Base-by-base conservation (phyloP, 2,329 filamentous ascomycete species). In the Cladosporium sp. region DNA sequence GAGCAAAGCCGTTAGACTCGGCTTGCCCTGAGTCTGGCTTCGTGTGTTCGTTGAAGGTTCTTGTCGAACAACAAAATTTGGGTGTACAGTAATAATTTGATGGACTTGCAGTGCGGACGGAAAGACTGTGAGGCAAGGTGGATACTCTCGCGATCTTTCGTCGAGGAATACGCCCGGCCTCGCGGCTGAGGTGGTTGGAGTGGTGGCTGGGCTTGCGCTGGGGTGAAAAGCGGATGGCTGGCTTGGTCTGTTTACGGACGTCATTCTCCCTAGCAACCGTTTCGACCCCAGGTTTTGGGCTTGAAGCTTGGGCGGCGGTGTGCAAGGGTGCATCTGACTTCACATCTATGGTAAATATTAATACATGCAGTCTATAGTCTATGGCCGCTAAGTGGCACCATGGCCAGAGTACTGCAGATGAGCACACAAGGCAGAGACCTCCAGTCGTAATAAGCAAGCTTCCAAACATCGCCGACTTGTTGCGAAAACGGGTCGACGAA, bases 121-220 rank as follows among this genome's bases (percentile, higher is more conserved):
- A 55, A n/a, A 42, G 51, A 43, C 8, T 30, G 51, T 55, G 38
- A 55, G 20, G 37, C 28, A 6, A n/a, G 22, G 49, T 51, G 49
- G 49, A 28, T 51, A 51, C 49, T 51, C 19, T 28, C 49, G 30
- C n/a, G 20, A n/a, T 51, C 19, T 39, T 19, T 8, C 22, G 30
- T 51, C 12, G 17, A 51, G 30, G 34, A 51, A 51, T 51, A 30
- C 19, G 49, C 11, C 30, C 20, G 49, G 49, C 49, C 49, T 51
- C 19, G 19, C 30, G 36, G 17, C 49, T 51, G 49, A 50, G 49
- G 49, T 39, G 49, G 49, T 39, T 51, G 49, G 49, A 51, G 49
- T 39, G 49, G 45, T 50, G 47, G 47, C 47, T 50, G 47, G 47
- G 47, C 47, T 50, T 36, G 30, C 45, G 49, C 49, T 51, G 47